Percentiles rank a stretch among this genome's conserved stretches.
Evolutionary conservation across 169 alveolate genomes (phyloP).

Genomic region (Eimeria acervulina): DNA sequence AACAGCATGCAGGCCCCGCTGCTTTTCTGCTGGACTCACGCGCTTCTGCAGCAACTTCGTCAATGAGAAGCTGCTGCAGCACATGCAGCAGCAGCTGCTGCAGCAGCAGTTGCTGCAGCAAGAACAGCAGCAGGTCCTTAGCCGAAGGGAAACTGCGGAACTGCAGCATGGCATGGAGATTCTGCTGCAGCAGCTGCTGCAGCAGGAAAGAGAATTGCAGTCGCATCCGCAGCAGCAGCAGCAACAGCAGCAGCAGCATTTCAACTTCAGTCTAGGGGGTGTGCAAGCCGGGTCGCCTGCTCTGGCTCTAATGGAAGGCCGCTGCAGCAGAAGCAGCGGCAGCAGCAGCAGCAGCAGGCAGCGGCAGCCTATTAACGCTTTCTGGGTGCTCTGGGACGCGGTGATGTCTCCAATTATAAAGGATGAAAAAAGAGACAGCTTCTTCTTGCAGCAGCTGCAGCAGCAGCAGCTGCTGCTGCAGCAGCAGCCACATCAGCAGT

Average conservation of each 20-base stretch:
- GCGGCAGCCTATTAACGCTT: not conserved
- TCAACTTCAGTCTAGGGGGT: not conserved
- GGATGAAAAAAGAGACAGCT: conserved; percentile 4
- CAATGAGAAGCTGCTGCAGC: conserved; percentile 53
- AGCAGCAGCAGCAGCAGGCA: conserved; percentile 29
- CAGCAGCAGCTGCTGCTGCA: too few relatives aligned
- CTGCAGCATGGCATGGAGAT: conserved; percentile 38
- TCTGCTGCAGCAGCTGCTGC: conserved; percentile 18
- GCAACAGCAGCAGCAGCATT: not conserved
- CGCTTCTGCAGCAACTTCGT: conserved; percentile 61
- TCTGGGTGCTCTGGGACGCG: conserved; percentile 26
- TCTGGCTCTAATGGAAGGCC: conserved; percentile 13
- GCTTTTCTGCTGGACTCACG: conserved; percentile 31
- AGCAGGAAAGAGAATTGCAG: not conserved
- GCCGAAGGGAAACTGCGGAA: conserved; percentile 13
- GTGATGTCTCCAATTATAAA: conserved; percentile 7
- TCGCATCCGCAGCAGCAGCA: not conserved
- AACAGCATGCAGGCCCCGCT: conserved; percentile 8
- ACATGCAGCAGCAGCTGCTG: conserved; percentile 75
- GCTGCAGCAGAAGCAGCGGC: conserved; percentile 45
- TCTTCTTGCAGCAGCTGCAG: conserved; percentile 51
- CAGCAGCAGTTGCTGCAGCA: conserved; percentile 56
- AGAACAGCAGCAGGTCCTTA: conserved; percentile 27
- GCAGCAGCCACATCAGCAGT: not conserved
- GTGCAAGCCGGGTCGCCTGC: not conserved